A percentile compares a stretch with the other conserved stretches of the same genome.
Conservation (phyloP, 2,329 filamentous ascomycete species). For the Cylindrodendrum hubeiense region DNA sequence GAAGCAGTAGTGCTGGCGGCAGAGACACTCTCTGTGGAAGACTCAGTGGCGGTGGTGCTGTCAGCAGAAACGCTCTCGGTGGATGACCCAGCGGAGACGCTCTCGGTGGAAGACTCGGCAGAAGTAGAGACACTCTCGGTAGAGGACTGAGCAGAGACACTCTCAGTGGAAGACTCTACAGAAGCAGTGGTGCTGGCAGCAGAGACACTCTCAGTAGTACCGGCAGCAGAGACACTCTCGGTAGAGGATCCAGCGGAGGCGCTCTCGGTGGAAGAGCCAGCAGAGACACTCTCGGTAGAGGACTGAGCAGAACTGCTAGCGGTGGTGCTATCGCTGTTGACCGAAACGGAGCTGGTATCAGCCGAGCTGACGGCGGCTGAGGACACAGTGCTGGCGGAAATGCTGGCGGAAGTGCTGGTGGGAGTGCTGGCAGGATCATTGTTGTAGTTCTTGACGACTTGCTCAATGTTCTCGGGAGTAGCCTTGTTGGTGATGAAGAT, state of each 20-base stretch:
- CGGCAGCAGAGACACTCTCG: too few relatives aligned
- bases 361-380: background rate
- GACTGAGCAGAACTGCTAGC: background rate
- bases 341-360: background rate
- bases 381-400: background rate
- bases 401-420: background rate
- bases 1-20: background rate
- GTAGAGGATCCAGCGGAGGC: too few relatives aligned
- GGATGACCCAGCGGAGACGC: background rate
- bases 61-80: background rate
- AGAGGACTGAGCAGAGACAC: too few relatives aligned
- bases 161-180: too few relatives aligned
- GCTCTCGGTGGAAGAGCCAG: too few relatives aligned
- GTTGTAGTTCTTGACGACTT: conserved; percentile 27
- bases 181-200: too few relatives aligned
- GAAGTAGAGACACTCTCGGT: background rate
- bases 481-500: conserved; percentile 40
- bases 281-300: too few relatives aligned
- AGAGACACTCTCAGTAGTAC: too few relatives aligned
- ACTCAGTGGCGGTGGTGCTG: background rate
- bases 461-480: conserved; percentile 31
- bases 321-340: background rate
- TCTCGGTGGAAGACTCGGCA: background rate
- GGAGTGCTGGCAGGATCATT: background rate
- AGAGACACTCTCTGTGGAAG: background rate